Base-by-base conservation (phyloP, 176 grass and related monocot genomes). In the Avena sativa region DNA sequence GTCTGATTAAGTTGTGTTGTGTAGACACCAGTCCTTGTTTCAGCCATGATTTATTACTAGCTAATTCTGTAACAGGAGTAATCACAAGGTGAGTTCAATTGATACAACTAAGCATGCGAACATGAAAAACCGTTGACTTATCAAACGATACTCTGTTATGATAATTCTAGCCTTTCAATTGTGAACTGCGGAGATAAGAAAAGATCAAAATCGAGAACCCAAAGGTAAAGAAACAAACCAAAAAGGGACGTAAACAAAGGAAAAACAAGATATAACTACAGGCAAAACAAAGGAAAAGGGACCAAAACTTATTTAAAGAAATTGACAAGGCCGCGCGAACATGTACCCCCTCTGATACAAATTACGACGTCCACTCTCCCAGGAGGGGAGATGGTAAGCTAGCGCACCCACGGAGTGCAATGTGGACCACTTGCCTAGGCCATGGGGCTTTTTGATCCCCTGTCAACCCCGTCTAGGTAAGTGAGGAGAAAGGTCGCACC, bases 301-400 rank as follows among this genome's bases (percentile, higher is more conserved):
- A 36, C 64, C 2, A 67, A 67, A 16, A 1, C 16, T 67, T 67
- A 67, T 67, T 67, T 66, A 0, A 2, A 15, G 2, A 6, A 67
- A 36, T 85, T 85, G 26, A 8, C 21, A 81, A 49, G 81, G 81
- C 47, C 81, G 76, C 76, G 87, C 92, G 71, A 7, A 91, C 87
- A 55, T 84, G 15, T 91, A 91, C 86, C 89, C 68, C 89, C 79
- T 46, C 61, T 67, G 0, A 0, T 69, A 94, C 80, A 94, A 91
- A 91, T 94, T 91, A 90, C 8, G 78, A 93, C 73, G 51, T 80
- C 86, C 86, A 88, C 49, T 90, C 91, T 88, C 82, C 71, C 81
- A 0, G 28, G 6, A 28, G 75, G n/a, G 91, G 76, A 93, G 91
- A 85, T 90, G 88, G 85, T 89, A 86, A 32, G 66, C 81, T 43